Base-by-base conservation (phyloP, 352 stramenopile genomes). In the Phytophthora meadii region DNA sequence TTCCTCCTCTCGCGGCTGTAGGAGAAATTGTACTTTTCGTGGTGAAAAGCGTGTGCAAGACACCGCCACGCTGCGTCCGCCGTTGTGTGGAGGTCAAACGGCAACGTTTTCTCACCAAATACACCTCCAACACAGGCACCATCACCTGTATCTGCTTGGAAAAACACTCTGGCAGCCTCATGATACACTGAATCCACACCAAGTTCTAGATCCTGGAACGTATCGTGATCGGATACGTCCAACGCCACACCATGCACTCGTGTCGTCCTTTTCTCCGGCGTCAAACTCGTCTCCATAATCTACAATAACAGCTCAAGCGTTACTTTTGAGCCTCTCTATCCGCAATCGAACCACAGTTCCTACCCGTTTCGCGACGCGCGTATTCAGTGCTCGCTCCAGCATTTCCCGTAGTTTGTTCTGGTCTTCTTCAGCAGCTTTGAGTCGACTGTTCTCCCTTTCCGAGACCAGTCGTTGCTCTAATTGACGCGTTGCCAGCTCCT, bases 91-190 rank as follows among this genome's bases (percentile, higher is more conserved):
- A 83, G 24, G 22, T 75, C 68, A 62, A 82, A 83, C 10, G 74
- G 74, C 47, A 86, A 49, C 6, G 70, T 72, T 32, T 86, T 83
- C 40, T 82, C 77, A 30, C 68, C 74, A 53, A 81, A 71, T 3
- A 81, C 52, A 5, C 48, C 48, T 14, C 77, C 74, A n/a, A 77
- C 42, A 42, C 59, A 70, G 17, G 49, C 10, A 1, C 46, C 39
- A 10, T 69, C 56, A 0, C 48, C 49, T 8, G 57, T 55, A 17
- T 69, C 62, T 19, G 36, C 44, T 39, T 65, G 62, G 12, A 69
- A 66, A 25, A 82, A 79, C 0, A 78, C 69, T 25, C 41, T 51
- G 25, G 68, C 65, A 2, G 76, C 61, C 45, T 86, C 72, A 14
- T 70, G 59, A 46, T 77, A 81, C 50, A 76, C 67, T 3, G 61